phyloP scores from a whole-genome alignment of 139 green algal genomes.

The Tetraselmis chui region DNA sequence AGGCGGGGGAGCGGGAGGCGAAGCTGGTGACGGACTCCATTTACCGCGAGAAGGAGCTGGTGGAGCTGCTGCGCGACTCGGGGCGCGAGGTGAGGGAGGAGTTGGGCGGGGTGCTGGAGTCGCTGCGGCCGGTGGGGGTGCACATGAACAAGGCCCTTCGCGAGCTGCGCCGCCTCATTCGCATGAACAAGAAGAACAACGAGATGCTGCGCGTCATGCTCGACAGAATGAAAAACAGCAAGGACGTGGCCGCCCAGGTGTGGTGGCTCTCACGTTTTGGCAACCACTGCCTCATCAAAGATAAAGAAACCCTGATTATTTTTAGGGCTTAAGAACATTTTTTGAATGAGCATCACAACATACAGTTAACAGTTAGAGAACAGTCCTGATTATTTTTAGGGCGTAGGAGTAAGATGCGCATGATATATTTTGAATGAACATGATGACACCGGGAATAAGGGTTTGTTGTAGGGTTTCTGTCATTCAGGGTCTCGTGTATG shows the following conservation, averaged over 20 bases:
- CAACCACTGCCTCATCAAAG: too few species aligned
- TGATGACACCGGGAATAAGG: too few species aligned
- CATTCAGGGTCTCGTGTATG: too few species aligned
- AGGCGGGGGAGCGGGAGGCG: background rate
- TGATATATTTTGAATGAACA: too few species aligned
- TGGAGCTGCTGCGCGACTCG: background rate
- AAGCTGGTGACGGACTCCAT: background rate
- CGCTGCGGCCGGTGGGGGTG: background rate
- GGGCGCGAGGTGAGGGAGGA: background rate
- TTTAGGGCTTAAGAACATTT: too few species aligned
- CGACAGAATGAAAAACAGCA: background rate
- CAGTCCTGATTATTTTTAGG: too few species aligned
- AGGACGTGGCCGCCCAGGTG: background rate
- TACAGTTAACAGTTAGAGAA: too few species aligned
- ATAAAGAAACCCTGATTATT: too few species aligned
- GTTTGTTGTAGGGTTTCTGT: too few species aligned
- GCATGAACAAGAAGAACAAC: background rate
- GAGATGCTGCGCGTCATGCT: background rate
- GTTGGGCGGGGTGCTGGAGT: background rate
- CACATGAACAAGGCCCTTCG: background rate
- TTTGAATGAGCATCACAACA: too few species aligned
- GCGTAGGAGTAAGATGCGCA: too few species aligned
- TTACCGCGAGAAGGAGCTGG: background rate
- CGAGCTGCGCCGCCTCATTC: background rate
- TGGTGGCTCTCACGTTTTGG: too few species aligned